phyloP scores from a whole-genome alignment of 345 rosid genomes.

The Eucalyptus decipiens region DNA sequence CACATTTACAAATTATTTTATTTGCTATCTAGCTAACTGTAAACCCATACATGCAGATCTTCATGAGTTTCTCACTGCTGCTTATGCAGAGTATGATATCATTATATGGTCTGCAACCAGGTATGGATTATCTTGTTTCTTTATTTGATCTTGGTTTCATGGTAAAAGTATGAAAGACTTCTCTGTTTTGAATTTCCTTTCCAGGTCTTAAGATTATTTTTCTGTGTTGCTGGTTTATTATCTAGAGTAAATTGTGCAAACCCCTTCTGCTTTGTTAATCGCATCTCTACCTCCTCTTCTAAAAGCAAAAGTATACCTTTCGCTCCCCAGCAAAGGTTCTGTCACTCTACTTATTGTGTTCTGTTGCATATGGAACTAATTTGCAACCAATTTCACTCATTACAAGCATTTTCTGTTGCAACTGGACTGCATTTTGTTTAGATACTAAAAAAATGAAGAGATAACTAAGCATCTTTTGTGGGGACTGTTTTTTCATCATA shows the following conservation, averaged over 20 bases:
- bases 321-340: neutral
- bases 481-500: neutral
- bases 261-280: neutral
- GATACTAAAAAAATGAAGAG: neutral
- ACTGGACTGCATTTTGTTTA: neutral
- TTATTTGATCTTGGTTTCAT: neutral
- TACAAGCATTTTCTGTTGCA: neutral
- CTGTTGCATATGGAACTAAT: neutral
- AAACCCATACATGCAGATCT: slow-evolving; percentile 48
- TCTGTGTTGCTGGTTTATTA: neutral
- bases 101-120: slow-evolving; percentile 99
- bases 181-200: neutral
- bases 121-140: slow-evolving; percentile 6
- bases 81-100: slow-evolving; percentile 82
- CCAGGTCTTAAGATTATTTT: neutral
- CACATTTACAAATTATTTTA: neutral
- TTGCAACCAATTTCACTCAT: neutral
- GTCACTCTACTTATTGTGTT: neutral
- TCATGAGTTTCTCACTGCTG: slow-evolving; percentile 94
- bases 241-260: neutral
- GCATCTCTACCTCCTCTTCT: neutral
- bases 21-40: neutral
- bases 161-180: neutral
- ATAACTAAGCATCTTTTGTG: neutral
- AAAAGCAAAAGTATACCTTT: neutral